phyloP scores from a whole-genome alignment of 768 basidiomycete species.

The Tylopilus plumbeoviolaceoides region DNA sequence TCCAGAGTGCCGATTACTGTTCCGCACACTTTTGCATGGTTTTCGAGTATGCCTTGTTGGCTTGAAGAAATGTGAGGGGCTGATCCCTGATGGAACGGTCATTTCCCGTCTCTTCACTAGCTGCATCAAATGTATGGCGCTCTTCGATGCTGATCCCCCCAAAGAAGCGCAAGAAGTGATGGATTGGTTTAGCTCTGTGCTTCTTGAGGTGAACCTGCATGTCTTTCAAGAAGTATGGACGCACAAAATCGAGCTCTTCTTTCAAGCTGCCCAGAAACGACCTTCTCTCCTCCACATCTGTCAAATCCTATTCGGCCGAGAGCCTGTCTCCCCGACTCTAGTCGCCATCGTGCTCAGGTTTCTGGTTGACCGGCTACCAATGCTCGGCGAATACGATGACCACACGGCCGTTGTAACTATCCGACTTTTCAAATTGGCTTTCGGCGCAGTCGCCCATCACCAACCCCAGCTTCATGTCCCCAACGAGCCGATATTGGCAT shows the following conservation, averaged over 20 bases:
- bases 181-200: conserved; percentile 72
- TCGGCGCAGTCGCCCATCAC: conserved; percentile 65
- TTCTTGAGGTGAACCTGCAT: conserved; percentile 81
- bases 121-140: conserved; percentile 76
- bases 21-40: conserved; percentile 85
- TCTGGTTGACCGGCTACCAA: conserved; percentile 74
- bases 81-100: conserved; percentile 78
- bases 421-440: conserved; percentile 93
- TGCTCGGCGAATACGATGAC: conserved; percentile 83
- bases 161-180: conserved; percentile 74
- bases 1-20: conserved; percentile 79
- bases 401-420: conserved; percentile 79
- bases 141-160: conserved; percentile 70
- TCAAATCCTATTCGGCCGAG: conserved; percentile 76
- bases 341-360: conserved; percentile 87
- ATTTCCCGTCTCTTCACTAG: conserved; percentile 87
- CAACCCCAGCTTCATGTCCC: conserved; percentile 47
- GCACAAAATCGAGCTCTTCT: conserved; percentile 86
- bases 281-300: conserved; percentile 79
- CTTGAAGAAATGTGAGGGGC: conserved; percentile 75
- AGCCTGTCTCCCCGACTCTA: conserved; percentile 72
- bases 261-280: conserved; percentile 72
- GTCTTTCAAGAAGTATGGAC: conserved; percentile 98
- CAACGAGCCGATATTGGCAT: conserved; percentile 92
- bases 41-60: conserved; percentile 75